Conservation (phyloP, 495 filamentous ascomycete species). For the Aspergillus cavernicola region DNA sequence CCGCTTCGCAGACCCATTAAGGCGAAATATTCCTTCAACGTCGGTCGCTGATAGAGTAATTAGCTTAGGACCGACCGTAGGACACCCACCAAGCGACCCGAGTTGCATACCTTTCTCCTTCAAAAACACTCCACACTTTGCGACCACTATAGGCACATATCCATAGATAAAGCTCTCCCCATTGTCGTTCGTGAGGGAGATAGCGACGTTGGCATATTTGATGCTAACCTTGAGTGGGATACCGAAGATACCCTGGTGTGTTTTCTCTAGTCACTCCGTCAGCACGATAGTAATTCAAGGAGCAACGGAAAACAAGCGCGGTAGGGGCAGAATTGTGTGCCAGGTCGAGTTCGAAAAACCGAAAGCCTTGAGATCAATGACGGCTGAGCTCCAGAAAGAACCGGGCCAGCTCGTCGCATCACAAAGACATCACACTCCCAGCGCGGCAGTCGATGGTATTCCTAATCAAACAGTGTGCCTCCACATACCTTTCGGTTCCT, state of each 20-base stretch:
- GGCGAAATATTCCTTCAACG: conserved; percentile 94
- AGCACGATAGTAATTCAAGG: not conserved
- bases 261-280: conserved; percentile 23
- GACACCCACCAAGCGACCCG: not conserved
- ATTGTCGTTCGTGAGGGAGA: conserved; percentile 85
- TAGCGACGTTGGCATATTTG: conserved; percentile 97
- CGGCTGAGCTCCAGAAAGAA: not conserved
- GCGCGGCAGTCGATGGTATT: not conserved
- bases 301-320: not conserved
- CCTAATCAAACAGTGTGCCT: not conserved
- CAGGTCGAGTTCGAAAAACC: too few relatives aligned
- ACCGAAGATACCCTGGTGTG: conserved; percentile 72
- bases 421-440: not conserved
- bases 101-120: conserved; percentile 86
- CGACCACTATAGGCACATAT: conserved; percentile 97
- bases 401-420: conserved; percentile 10
- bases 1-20: conserved; percentile 93
- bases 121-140: conserved; percentile 95
- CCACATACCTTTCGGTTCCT: conserved; percentile 70
- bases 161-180: conserved; percentile 97
- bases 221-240: conserved; percentile 94
- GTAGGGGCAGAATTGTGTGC: not conserved
- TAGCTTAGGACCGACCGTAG: not conserved
- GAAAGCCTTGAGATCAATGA: not conserved
- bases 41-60: conserved; percentile 68